Percentiles rank a stretch among this genome's conserved stretches.
phyloP scores from a whole-genome alignment of 2,329 filamentous ascomycete species.

The Colletotrichum sp. region DNA sequence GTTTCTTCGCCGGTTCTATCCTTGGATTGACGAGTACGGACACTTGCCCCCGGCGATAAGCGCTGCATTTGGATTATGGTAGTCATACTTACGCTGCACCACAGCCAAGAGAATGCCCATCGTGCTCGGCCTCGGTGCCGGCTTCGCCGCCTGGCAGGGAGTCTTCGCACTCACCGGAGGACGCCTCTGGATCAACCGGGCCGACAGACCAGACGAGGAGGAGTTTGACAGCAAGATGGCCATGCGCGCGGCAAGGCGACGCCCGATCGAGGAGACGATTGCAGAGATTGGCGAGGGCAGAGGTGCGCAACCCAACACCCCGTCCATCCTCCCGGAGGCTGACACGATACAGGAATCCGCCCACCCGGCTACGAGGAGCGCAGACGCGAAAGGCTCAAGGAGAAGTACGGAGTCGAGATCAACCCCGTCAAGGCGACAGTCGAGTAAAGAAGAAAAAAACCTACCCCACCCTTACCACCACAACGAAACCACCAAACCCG shows the following conservation, averaged over 20 bases:
- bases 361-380: slow-evolving; percentile 85
- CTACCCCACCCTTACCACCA: background rate
- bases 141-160: slow-evolving; percentile 62
- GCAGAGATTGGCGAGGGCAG: slow-evolving; percentile 84
- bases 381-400: slow-evolving; percentile 79
- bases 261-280: slow-evolving; percentile 80
- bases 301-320: slow-evolving; percentile 57
- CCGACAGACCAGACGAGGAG: slow-evolving; percentile 59
- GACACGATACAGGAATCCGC: slow-evolving; percentile 67
- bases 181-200: slow-evolving; percentile 50
- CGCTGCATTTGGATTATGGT: background rate
- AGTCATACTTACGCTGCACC: slow-evolving; percentile 1
- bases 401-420: slow-evolving; percentile 88
- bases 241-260: slow-evolving; percentile 74
- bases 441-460: slow-evolving; percentile 35
- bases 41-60: background rate
- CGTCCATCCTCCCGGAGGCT: background rate
- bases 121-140: slow-evolving; percentile 69
- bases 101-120: slow-evolving; percentile 64
- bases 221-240: slow-evolving; percentile 80
- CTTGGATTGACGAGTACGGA: slow-evolving; percentile 74
- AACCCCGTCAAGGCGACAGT: slow-evolving; percentile 63
- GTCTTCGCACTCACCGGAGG: slow-evolving; percentile 73
- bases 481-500: background rate
- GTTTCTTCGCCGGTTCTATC: slow-evolving; percentile 76